Base-by-base conservation (phyloP, 371 early-diverging fungal genomes). In the Rhizoclosmatium hyalinum region DNA sequence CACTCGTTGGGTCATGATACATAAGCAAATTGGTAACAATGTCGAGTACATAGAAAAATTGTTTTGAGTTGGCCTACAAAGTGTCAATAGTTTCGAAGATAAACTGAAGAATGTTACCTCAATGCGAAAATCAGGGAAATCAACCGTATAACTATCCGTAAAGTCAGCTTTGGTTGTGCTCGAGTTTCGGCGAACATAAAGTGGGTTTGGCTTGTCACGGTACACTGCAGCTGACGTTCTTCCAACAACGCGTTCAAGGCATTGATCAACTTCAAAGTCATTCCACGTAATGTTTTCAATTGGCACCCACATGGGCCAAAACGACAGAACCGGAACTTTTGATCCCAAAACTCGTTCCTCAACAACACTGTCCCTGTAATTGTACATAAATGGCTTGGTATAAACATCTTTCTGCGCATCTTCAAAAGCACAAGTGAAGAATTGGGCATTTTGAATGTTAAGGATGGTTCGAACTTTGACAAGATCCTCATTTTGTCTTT, bases 291-390 rank as follows among this genome's bases (percentile, higher is more conserved):
- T 77, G 81, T 93, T 90, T 77, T 96, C 96, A 5, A 94, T 80
- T 2, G 96, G 95, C 12, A 94, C 89, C 96, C 96, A 96, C 0
- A 91, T 84, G 0, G 93, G 91, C 94, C 94, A 94, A 56, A 90
- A 85, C 17, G 88, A 83, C 21, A 75, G 45, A 19, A 39, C 72
- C 45, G 10, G 5, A 39, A 2, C 61, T 14, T 65, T 54, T 14
- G 21, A 21, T 44, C 56, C 73, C 3, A 58, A 42, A 19, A 21
- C 21, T 4, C 32, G 17, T 4, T 64, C 64, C 10, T 64, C 46
- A 85, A 88, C 78, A 85, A 85, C 71, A 85, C 85, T 54, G 83
- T 85, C 55, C 82, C 85, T 3, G 85, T 64, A 12, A 17, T 17
- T 32, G 32, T 58, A 58, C 4, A 82, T 19, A 19, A 68, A 57